Base-by-base conservation (phyloP, 2,329 filamentous ascomycete genomes). In the Chalaropsis thielavioides region DNA sequence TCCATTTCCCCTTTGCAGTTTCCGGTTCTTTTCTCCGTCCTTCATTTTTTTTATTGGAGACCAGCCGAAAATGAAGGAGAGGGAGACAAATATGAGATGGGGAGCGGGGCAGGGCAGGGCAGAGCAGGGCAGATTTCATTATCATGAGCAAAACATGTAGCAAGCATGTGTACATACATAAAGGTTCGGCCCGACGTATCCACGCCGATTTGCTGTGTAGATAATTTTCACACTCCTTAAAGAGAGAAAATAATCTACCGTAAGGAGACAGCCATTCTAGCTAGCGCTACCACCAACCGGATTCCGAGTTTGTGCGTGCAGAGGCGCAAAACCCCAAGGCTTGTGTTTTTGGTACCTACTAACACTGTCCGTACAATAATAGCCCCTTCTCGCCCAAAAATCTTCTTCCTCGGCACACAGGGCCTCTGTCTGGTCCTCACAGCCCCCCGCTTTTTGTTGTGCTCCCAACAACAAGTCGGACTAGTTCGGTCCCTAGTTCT, bases 141-240 rank as follows among this genome's bases (percentile, higher is more conserved):
- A 56, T 35, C 51, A 56, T 35, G 51, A 31, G 15, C 13, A 31
- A 31, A 56, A 35, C 17, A n/a, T 27, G 15, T 15, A 56, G 27
- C 22, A 56, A 13, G 31, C 6, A 31, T 31, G 31, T 31, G 31
- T 6, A 31, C 31, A 17, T 6, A 31, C 31, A 17, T 11, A 17
- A 56, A 56, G 31, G 22, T 56, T 56, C 51, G 51, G 51, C 51
- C 51, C 51, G 51, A 56, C 51, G 51, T 56, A 27, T 56, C 51
- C 22, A 56, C 51, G 51, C 51, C 51, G 51, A 56, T 56, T 27
- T 13, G 51, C 51, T 31, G 13, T 35, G 24, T 3, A 56, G 5
- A 56, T 56, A 2, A 27, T n/a, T 31, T 56, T 24, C 13, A 6
- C 11, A 11, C 22, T 4, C 3, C 49, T 19, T 3, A 27, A 17